These are phyloP conservation scores for Jacaranda copaia DNA, from an alignment of 257 asterid species.

Conservation along the genomic window DNA sequence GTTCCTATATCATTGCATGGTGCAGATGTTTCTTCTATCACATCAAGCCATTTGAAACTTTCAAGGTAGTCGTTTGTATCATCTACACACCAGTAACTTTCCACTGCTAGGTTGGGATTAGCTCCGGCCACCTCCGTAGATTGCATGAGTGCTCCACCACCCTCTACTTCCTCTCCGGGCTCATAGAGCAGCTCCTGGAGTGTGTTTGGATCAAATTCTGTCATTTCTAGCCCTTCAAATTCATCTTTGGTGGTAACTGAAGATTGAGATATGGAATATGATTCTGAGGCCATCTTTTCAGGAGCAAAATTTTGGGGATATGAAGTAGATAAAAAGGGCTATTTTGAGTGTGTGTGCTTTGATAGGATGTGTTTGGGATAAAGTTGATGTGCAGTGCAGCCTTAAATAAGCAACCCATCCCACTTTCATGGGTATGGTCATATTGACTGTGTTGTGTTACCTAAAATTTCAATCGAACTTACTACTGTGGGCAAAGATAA, in stretches of 20 bases:
- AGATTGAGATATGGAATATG: slow-evolving; percentile 37
- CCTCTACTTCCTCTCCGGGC: slow-evolving; percentile 33
- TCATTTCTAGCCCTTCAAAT: slow-evolving; percentile 45
- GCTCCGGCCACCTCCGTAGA: slow-evolving; percentile 11
- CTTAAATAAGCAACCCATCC: slow-evolving; percentile 40
- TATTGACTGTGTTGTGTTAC: slow-evolving; percentile 31
- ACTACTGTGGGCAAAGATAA: slow-evolving; percentile 26
- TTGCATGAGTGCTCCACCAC: slow-evolving; percentile 28
- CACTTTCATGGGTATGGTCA: slow-evolving; percentile 1
- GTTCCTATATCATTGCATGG: slow-evolving; percentile 39
- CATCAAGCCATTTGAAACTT: slow-evolving; percentile 39
- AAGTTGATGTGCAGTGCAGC: slow-evolving; percentile 31
- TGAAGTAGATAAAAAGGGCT: slow-evolving; percentile 11
- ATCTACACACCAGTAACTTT: slow-evolving; percentile 32
- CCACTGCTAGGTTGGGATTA: neutral
- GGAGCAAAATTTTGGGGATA: neutral
- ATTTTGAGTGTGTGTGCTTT: neutral
- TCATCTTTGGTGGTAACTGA: slow-evolving; percentile 38
- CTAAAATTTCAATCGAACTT: slow-evolving; percentile 28
- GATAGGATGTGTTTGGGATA: slow-evolving; percentile 28
- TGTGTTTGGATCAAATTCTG: slow-evolving; percentile 45
- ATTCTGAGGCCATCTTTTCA: slow-evolving; percentile 44
- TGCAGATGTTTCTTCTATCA: slow-evolving; percentile 37
- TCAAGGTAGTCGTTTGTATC: neutral
- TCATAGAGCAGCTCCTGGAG: slow-evolving; percentile 50